Evolutionary conservation across 2,329 filamentous ascomycete genomes (phyloP), one percentile per base, ranked within the genome.

Genomic region (Eurotiales sp.): DNA sequence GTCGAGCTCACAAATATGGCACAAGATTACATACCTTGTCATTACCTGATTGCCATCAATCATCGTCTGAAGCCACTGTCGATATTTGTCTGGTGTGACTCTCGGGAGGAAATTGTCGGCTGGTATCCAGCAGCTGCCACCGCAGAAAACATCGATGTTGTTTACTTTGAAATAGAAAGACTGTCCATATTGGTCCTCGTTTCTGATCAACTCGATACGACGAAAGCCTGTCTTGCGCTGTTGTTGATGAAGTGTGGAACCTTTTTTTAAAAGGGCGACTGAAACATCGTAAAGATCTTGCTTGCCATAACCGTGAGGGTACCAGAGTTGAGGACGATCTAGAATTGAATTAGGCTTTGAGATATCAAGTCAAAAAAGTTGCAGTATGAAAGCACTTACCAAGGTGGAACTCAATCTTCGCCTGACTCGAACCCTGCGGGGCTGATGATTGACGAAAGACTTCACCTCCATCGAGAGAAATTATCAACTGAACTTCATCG

Each of bases 151-250:
- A 66, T 82, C 72, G 36, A 81, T 64, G 22, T 78, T 79, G 57
- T 85, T 84, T 54, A 84, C 72, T 36, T 79, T 73, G 55, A 81
- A 80, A 53, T 75, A 74, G 61, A 83, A 81, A 4, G 72, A 73
- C 56, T 81, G 79, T 50, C 81, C 79, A 55, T 68, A 65, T 21
- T 68, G 73, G 61, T 63, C 66, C 46, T 60, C 68, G 46, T 56
- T 36, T 34, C 60, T 59, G 14, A 64, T 39, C 15, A 61, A 61
- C 40, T 40, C 64, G 1, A 61, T 71, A 53, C 71, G 72, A 19
- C 79, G 72, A 55, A 82, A 74, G 1, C 77, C 79, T 10, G 77
- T 72, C n/a, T 45, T 71, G 72, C 37, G 63, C 64, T 67, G 68
- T 12, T 69, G 55, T 10, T 70, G 66, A 55, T 84, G 73, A 14